These are phyloP conservation scores for Eucalyptus sp. DNA, from an alignment of 345 rosid species.

Conservation along the genomic window DNA sequence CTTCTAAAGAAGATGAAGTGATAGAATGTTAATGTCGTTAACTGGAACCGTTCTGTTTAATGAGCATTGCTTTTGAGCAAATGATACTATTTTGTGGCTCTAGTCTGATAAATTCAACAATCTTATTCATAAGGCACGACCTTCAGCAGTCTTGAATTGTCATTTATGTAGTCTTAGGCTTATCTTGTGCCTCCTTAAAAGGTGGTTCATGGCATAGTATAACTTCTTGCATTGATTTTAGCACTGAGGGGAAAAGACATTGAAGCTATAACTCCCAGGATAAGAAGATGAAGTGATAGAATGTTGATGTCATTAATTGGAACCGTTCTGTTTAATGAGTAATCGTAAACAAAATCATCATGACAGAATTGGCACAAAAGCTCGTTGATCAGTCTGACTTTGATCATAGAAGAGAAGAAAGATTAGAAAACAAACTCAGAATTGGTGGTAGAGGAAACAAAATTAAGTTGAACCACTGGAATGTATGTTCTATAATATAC, in stretches of 20 bases:
- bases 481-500: background rate
- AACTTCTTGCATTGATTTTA: background rate
- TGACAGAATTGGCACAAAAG: background rate
- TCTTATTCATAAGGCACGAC: background rate
- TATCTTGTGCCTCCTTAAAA: background rate
- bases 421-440: background rate
- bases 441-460: background rate
- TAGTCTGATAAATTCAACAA: background rate
- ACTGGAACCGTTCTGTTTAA: background rate
- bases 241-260: background rate
- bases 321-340: background rate
- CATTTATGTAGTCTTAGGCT: background rate
- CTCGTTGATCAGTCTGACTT: background rate
- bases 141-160: background rate
- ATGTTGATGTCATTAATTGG: background rate
- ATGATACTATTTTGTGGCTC: background rate
- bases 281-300: background rate
- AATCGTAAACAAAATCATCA: background rate
- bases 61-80: background rate
- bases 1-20: background rate
- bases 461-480: background rate
- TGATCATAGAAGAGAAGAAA: background rate
- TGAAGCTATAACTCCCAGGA: background rate
- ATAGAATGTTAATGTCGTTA: background rate
- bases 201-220: background rate